Evolutionary conservation across 495 filamentous ascomycete species (phyloP), one percentile per base, ranked within the genome.

Genomic region (Pseudomonodictys pantanalensis): DNA sequence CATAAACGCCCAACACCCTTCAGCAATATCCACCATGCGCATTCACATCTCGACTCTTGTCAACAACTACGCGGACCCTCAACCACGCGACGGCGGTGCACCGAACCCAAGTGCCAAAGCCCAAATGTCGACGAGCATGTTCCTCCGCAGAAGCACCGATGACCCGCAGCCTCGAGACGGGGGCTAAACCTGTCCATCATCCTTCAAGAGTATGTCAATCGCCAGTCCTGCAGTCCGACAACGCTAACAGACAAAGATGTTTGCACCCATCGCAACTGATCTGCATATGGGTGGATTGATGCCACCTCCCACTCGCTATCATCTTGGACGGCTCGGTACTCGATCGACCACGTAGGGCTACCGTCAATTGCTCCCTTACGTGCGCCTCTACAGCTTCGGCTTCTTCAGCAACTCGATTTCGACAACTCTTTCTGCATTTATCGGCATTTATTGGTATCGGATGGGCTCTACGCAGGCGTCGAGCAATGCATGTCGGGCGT

Each of bases 11-110:
- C 29, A 18, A 39, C 45, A 26, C 44, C 18, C 24, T 6, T n/a
- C n/a, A n/a, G n/a, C n/a, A 18, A 5, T 22, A 35, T 44, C 18
- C 54, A 59, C 29, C 6, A 60, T 60, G 57, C 11, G 33, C 25
- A 15, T 63, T 26, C 44, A 39, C 45, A 23, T 45, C 29, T 39
- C 48, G 1, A 49, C 30, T 39, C n/a, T 22, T 22, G 10, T 20
- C 8, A 48, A 42, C 39, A 7, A 15, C 35, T 9, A 20, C 42
- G n/a, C 33, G 12, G 50, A 52, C 26, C 56, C 50, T n/a, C 47
- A 60, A 26, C 63, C 63, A 11, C 18, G 59, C 11, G 53, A 60
- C 48, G 64, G 64, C 1, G 59, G 64, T 2, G 54, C 53, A 24
- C 64, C 53, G 0, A 51, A 58, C 47, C 48, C 43, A 18, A 44